Conservation (phyloP, 2,329 filamentous ascomycete genomes). For the Colletotrichum cuscutae region DNA sequence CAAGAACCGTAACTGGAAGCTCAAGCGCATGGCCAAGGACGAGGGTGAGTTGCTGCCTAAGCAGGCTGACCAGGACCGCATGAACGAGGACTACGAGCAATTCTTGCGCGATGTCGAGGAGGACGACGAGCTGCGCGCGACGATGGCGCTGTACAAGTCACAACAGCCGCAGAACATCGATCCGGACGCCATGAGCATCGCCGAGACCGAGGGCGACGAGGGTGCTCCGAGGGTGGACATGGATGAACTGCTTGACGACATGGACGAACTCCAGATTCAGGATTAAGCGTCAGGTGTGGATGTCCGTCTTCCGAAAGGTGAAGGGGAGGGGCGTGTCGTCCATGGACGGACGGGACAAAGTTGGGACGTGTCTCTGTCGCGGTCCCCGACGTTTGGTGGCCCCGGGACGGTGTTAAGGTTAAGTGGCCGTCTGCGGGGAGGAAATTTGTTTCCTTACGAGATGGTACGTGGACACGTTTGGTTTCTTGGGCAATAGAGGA, state of each 20-base stretch:
- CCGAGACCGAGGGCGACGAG: slow-evolving; percentile 70
- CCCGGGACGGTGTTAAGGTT: slow-evolving; percentile 12
- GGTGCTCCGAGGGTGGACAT: slow-evolving; percentile 78
- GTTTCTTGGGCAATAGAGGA: slow-evolving; percentile 3
- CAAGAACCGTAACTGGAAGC: slow-evolving; percentile 87
- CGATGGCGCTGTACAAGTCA: slow-evolving; percentile 87
- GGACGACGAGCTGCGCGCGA: slow-evolving; percentile 86
- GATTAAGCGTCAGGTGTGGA: slow-evolving; percentile 47
- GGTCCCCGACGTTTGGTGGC: neutral
- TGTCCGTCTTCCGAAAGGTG: neutral
- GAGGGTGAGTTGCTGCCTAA: slow-evolving; percentile 87
- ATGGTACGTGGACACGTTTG: neutral
- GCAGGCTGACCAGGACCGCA: slow-evolving; percentile 86
- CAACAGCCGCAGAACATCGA: slow-evolving; percentile 62
- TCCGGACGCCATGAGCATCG: slow-evolving; percentile 74
- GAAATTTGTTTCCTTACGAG: neutral
- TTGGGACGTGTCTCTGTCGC: neutral
- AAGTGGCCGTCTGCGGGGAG: slow-evolving; percentile 27
- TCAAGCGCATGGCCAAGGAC: slow-evolving; percentile 92
- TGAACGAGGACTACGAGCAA: slow-evolving; percentile 95
- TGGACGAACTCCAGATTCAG: slow-evolving; percentile 85
- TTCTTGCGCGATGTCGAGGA: slow-evolving; percentile 98
- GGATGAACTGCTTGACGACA: slow-evolving; percentile 89
- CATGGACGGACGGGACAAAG: neutral
- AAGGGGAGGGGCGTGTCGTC: neutral